Percentiles rank a stretch among this genome's conserved stretches.
Conservation (phyloP, 2,329 filamentous ascomycete species). For the Colletotrichum paranaense region DNA sequence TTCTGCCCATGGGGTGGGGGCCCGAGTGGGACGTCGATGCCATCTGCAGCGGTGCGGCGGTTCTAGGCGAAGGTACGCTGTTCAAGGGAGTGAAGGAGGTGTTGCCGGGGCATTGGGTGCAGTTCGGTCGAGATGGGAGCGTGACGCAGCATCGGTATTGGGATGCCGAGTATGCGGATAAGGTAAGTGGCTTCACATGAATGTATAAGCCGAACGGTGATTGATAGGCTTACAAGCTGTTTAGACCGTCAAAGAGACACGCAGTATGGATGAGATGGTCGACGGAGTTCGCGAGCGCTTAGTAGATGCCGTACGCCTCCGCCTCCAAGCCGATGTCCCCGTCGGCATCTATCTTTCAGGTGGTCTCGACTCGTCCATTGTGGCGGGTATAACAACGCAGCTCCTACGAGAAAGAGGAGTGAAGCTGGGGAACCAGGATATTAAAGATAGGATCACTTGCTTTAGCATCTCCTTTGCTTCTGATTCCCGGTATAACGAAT, state of each 20-base stretch:
- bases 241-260: constrained; percentile 46
- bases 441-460: constrained; percentile 40
- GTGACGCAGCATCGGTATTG: constrained; percentile 56
- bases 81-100: constrained; percentile 60
- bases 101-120: constrained; percentile 56
- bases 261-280: constrained; percentile 62
- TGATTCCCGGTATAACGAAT: constrained; percentile 61
- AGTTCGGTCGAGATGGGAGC: constrained; percentile 47
- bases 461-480: constrained; percentile 64
- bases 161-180: constrained; percentile 63
- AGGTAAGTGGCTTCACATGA: constrained; percentile 46
- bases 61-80: constrained; percentile 57
- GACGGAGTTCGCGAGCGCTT: constrained; percentile 59
- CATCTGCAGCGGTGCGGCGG: constrained; percentile 55
- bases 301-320: constrained; percentile 60
- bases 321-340: constrained; percentile 66
- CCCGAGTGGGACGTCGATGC: constrained; percentile 63
- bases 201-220: background rate
- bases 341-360: constrained; percentile 67
- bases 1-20: constrained; percentile 60
- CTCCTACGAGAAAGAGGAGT: constrained; percentile 57
- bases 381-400: constrained; percentile 66
- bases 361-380: constrained; percentile 66
- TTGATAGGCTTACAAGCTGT: constrained; percentile 29
- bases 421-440: constrained; percentile 52